A percentile compares a stretch with the other conserved stretches of the same genome.
Conservation (phyloP, 345 rosid species). For the Syzygium jambos region DNA sequence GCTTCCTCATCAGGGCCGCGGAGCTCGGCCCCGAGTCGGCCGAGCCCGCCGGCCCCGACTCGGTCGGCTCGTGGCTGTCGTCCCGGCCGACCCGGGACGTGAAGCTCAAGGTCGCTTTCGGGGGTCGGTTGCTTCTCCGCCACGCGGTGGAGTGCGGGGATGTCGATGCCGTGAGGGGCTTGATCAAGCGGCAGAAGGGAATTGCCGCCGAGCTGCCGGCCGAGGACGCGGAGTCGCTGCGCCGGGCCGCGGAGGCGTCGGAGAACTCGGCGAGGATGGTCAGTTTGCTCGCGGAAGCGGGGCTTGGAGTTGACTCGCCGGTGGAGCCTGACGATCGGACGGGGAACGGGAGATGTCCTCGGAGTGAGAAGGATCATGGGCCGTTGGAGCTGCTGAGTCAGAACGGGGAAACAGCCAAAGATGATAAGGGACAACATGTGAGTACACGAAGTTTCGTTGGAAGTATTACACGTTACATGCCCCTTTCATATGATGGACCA, state of each 20-base stretch:
- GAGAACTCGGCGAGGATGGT: slow-evolving; percentile 32
- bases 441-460: slow-evolving; percentile 1
- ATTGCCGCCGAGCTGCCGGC: slow-evolving; percentile 18
- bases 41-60: neutral
- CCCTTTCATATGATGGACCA: neutral
- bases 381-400: slow-evolving; percentile 14
- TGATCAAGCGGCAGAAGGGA: slow-evolving; percentile 33
- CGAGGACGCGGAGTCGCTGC: slow-evolving; percentile 27
- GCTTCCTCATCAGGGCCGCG: slow-evolving; percentile 42
- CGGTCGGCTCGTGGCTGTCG: slow-evolving; percentile 19
- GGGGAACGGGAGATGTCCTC: neutral
- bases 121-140: slow-evolving; percentile 40
- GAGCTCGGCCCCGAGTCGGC: neutral
- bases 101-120: slow-evolving; percentile 54
- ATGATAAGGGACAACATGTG: slow-evolving; percentile 27
- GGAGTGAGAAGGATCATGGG: slow-evolving; percentile 2
- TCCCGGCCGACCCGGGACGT: slow-evolving; percentile 26
- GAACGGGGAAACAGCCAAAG: neutral
- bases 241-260: slow-evolving; percentile 30
- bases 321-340: neutral
- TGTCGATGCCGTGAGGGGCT: slow-evolving; percentile 22
- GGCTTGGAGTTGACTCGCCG: slow-evolving; percentile 10
- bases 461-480: neutral
- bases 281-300: slow-evolving; percentile 32
- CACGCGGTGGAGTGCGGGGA: slow-evolving; percentile 38